These are phyloP conservation scores for Sanghuangporus weigelae DNA, from an alignment of 1,284 basidiomycete genomes.

Conservation along the genomic window DNA sequence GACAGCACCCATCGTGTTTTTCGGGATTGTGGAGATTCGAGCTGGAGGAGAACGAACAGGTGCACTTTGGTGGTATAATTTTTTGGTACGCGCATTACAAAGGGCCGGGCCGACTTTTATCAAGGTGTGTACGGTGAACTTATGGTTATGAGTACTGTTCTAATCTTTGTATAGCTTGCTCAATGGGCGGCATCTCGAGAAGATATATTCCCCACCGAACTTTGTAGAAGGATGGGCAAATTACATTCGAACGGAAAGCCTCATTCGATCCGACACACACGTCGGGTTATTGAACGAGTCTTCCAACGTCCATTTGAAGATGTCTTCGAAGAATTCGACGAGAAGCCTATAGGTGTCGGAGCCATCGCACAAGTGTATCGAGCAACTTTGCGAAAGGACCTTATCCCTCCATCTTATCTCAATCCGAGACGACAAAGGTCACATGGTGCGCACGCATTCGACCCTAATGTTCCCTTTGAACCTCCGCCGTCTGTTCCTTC, in stretches of 20 bases:
- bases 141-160: slow-evolving; percentile 5
- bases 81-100: slow-evolving; percentile 89
- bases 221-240: slow-evolving; percentile 83
- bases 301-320: slow-evolving; percentile 82
- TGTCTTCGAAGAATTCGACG: slow-evolving; percentile 90
- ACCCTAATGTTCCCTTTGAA: slow-evolving; percentile 51
- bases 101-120: slow-evolving; percentile 95
- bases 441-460: slow-evolving; percentile 41
- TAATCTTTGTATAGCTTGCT: slow-evolving; percentile 56
- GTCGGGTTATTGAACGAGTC: slow-evolving; percentile 75
- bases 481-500: slow-evolving; percentile 67
- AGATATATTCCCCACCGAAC: slow-evolving; percentile 90
- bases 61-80: slow-evolving; percentile 92
- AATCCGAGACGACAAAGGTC: slow-evolving; percentile 56
- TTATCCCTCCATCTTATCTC: slow-evolving; percentile 79
- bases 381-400: slow-evolving; percentile 76
- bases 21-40: slow-evolving; percentile 57
- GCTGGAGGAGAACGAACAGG: slow-evolving; percentile 75
- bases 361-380: slow-evolving; percentile 96
- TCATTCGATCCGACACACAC: slow-evolving; percentile 82
- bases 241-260: slow-evolving; percentile 88
- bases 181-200: slow-evolving; percentile 98
- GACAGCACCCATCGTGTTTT: slow-evolving; percentile 78
- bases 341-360: slow-evolving; percentile 90
- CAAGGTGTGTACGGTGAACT: slow-evolving; percentile 55